These are phyloP conservation scores for Rhipidocladum racemiflorum DNA, from an alignment of 176 grass and related monocot genomes.

Conservation along the genomic window DNA sequence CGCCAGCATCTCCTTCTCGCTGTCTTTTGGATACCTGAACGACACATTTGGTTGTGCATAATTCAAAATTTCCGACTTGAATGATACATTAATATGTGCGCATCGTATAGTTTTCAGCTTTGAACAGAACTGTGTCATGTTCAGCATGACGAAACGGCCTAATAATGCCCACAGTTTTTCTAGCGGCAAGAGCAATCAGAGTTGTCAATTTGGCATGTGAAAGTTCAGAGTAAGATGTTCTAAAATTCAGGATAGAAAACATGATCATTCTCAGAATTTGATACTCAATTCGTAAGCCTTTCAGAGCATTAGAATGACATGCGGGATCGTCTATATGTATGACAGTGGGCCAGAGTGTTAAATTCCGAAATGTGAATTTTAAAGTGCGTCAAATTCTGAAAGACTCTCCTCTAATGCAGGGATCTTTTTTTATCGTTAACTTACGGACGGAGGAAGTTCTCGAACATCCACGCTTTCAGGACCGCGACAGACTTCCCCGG, in stretches of 20 bases:
- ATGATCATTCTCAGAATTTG: not conserved
- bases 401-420: not conserved
- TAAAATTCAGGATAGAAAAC: not conserved
- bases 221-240: not conserved
- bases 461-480: constrained; percentile 91
- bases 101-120: not conserved
- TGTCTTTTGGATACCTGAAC: constrained; percentile 90
- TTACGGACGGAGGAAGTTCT: constrained; percentile 97
- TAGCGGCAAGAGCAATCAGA: not conserved
- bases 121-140: not conserved
- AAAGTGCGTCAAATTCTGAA: too few species aligned
- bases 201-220: not conserved
- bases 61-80: constrained; percentile 32
- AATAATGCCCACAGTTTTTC: not conserved
- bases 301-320: too few species aligned
- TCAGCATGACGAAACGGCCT: not conserved
- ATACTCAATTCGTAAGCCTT: too few species aligned
- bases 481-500: constrained; percentile 94
- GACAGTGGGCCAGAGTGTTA: too few species aligned
- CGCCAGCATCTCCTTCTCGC: constrained; percentile 86
- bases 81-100: constrained; percentile 6
- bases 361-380: too few species aligned
- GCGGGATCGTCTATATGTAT: too few species aligned
- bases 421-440: not conserved
- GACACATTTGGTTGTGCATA: not conserved